A percentile compares a stretch with the other conserved stretches of the same genome.
These are phyloP conservation scores for Erysimum cheiranthoides DNA, from an alignment of 345 rosid genomes.

Conservation along the genomic window DNA sequence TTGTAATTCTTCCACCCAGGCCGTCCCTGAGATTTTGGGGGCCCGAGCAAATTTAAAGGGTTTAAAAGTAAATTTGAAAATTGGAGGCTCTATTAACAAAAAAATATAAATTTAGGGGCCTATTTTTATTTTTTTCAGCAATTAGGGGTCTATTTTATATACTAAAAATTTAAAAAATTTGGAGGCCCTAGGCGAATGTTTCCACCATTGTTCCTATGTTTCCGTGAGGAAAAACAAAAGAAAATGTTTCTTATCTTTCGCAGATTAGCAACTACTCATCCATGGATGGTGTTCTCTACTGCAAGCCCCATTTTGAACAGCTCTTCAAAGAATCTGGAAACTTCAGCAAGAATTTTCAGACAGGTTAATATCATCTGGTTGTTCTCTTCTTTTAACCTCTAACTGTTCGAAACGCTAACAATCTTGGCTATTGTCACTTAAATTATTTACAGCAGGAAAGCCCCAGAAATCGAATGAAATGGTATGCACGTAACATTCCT, in stretches of 20 bases:
- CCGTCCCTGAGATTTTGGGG: too few species aligned
- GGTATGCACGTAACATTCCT: conserved; percentile 48
- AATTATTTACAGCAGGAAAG: conserved; percentile 47
- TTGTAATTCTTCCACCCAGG: not conserved
- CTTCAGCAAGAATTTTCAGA: conserved; percentile 89
- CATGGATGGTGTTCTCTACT: conserved; percentile 94
- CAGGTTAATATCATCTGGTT: conserved; percentile 45
- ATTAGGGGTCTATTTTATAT: too few species aligned
- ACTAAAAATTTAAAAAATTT: too few species aligned
- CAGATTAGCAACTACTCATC: conserved; percentile 97
- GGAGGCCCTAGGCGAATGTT: too few species aligned
- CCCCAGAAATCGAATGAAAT: conserved; percentile 55
- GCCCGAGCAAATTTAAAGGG: too few species aligned
- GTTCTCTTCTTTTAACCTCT: not conserved
- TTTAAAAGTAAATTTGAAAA: too few species aligned
- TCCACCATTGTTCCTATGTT: conserved; percentile 33
- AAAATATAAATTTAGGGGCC: too few species aligned
- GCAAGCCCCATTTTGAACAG: conserved; percentile 94
- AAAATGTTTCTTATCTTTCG: not conserved
- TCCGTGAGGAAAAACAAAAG: not conserved
- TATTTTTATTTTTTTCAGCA: too few species aligned
- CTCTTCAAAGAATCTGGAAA: conserved; percentile 98
- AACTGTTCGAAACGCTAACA: not conserved
- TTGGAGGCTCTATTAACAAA: too few species aligned
- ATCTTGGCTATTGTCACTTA: not conserved